Conservation (phyloP, 306 rosid species). For the Ochetophila trinervis region DNA sequence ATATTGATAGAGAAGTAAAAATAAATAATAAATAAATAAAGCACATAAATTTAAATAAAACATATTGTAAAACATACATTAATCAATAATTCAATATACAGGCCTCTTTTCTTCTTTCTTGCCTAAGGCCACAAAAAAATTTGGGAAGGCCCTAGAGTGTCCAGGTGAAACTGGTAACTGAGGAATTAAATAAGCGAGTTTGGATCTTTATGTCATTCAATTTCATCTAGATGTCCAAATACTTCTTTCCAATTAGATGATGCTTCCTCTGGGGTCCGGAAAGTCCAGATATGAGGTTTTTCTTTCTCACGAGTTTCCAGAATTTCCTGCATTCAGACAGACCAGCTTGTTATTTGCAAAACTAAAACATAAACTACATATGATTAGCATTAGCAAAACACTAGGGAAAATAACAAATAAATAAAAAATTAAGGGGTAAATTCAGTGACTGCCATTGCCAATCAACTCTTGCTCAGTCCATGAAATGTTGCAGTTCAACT, state of each 20-base stretch:
- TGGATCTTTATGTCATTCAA: constrained; percentile 26
- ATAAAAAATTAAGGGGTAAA: neutral
- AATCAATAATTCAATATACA: too few relatives aligned
- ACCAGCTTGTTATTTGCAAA: constrained; percentile 14
- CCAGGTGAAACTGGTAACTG: too few relatives aligned
- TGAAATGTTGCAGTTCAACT: too few relatives aligned
- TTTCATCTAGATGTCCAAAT: constrained; percentile 62
- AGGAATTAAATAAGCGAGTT: neutral
- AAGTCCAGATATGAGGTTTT: constrained; percentile 68
- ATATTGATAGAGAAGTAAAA: too few relatives aligned
- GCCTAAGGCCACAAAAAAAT: too few relatives aligned
- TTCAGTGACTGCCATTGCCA: neutral
- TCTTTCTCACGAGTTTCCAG: constrained; percentile 61
- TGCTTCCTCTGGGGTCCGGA: constrained; percentile 73
- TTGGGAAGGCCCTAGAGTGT: too few relatives aligned
- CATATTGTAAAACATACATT: too few relatives aligned
- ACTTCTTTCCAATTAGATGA: constrained; percentile 48
- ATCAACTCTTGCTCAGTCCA: neutral
- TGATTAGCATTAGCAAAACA: neutral
- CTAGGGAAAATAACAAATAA: neutral
- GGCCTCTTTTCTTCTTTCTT: too few relatives aligned
- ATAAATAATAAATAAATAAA: too few relatives aligned
- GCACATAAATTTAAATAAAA: too few relatives aligned
- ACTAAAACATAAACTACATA: neutral
- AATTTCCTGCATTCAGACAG: constrained; percentile 60